Conservation (phyloP, 2,329 filamentous ascomycete species). For the Paecilomyces formosus region DNA sequence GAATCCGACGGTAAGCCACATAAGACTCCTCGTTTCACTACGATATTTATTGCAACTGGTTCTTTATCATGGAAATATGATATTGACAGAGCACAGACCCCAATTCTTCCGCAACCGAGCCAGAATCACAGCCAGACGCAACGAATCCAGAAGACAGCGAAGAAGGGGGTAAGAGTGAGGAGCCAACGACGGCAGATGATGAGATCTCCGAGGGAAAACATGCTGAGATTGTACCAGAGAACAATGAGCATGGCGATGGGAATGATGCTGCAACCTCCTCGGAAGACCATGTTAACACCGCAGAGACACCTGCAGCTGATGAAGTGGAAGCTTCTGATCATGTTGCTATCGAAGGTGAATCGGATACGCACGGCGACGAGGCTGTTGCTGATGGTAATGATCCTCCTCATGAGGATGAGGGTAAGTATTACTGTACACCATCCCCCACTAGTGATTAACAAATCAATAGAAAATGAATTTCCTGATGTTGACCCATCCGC, state of each 20-base stretch:
- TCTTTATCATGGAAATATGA: neutral
- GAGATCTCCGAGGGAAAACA: constrained; percentile 1
- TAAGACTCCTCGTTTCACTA: neutral
- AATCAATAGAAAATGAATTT: constrained; percentile 23
- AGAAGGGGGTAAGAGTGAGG: constrained; percentile 8
- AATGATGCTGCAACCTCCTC: neutral
- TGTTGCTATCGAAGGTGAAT: neutral
- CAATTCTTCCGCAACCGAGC: neutral
- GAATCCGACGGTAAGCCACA: constrained; percentile 23
- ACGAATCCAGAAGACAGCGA: constrained; percentile 3
- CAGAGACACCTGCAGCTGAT: neutral
- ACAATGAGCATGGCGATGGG: neutral
- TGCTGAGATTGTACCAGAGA: neutral
- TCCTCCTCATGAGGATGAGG: constrained; percentile 13
- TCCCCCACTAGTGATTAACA: constrained; percentile 8
- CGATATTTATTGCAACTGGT: neutral
- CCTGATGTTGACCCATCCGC: constrained; percentile 23
- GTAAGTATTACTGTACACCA: constrained; percentile 10
- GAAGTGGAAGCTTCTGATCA: neutral
- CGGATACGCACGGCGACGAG: neutral
- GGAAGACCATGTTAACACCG: constrained; percentile 3
- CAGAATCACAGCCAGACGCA: constrained; percentile 2
- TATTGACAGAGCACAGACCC: neutral
- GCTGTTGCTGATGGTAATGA: neutral
- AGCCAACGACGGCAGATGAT: constrained; percentile 7